phyloP scores from a whole-genome alignment of 768 basidiomycete species.

The Collybia nuda region DNA sequence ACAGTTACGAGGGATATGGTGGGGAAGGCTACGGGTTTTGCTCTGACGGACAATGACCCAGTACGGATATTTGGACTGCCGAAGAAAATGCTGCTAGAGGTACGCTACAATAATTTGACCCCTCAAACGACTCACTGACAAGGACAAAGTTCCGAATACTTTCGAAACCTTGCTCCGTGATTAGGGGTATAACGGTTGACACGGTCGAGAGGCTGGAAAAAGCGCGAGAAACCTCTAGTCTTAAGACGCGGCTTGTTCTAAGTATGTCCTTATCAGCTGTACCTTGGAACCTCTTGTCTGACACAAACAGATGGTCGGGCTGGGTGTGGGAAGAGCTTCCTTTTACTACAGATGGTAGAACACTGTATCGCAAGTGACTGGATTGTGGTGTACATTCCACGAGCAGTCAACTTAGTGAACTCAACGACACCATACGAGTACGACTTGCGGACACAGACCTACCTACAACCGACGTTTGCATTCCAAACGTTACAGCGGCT shows the following conservation, averaged over 20 bases:
- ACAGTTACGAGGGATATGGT: slow-evolving; percentile 27
- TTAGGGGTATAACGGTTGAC: slow-evolving; percentile 66
- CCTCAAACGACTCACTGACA: background rate
- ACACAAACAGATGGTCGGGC: slow-evolving; percentile 57
- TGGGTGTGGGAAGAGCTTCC: slow-evolving; percentile 81
- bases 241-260: slow-evolving; percentile 55
- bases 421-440: slow-evolving; percentile 74
- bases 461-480: slow-evolving; percentile 68
- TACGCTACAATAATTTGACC: slow-evolving; percentile 27
- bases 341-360: slow-evolving; percentile 75
- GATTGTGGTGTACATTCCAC: slow-evolving; percentile 86
- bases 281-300: slow-evolving; percentile 6
- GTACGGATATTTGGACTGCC: slow-evolving; percentile 74
- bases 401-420: slow-evolving; percentile 57
- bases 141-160: slow-evolving; percentile 64
- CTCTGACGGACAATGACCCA: slow-evolving; percentile 43
- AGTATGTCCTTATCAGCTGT: slow-evolving; percentile 43
- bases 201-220: slow-evolving; percentile 50
- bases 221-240: slow-evolving; percentile 49
- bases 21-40: slow-evolving; percentile 48
- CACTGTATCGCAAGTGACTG: slow-evolving; percentile 65
- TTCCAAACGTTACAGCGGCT: slow-evolving; percentile 65
- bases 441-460: slow-evolving; percentile 73
- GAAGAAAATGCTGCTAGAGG: slow-evolving; percentile 68
- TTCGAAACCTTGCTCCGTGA: slow-evolving; percentile 67